Percentiles rank a stretch among this genome's conserved stretches.
Evolutionary conservation across 1,139 yeast species (phyloP).

Genomic region (Blastobotrys malaysiensis): DNA sequence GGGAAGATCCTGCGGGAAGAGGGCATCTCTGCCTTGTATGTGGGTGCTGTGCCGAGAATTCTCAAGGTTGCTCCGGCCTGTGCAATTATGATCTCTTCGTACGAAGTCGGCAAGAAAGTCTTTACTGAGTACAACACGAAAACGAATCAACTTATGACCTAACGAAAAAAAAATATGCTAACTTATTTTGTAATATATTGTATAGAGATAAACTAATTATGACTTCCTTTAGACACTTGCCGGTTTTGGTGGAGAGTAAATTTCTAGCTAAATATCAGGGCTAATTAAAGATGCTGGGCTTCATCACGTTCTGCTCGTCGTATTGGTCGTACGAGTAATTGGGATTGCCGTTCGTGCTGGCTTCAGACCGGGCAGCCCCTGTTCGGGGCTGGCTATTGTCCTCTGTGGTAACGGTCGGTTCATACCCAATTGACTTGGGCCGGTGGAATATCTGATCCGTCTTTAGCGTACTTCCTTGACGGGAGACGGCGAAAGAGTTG

Average conservation of each 20-base stretch:
- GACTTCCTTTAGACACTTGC: too few species aligned
- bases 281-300: not conserved
- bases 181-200: not conserved
- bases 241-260: not conserved
- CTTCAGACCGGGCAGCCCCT: not conserved
- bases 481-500: not conserved
- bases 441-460: not conserved
- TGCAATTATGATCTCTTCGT: slow-evolving; percentile 96
- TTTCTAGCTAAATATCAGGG: slow-evolving; percentile 1
- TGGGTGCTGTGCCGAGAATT: slow-evolving; percentile 80
- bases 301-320: not conserved
- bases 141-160: not conserved
- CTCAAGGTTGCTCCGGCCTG: slow-evolving; percentile 94
- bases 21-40: slow-evolving; percentile 72
- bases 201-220: not conserved
- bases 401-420: not conserved
- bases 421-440: not conserved
- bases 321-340: not conserved
- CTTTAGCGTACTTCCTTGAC: not conserved
- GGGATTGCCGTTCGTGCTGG: not conserved
- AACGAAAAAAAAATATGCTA: not conserved
- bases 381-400: not conserved
- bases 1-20: slow-evolving; percentile 58
- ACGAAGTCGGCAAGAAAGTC: slow-evolving; percentile 80
- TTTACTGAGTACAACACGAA: slow-evolving; percentile 23